These are phyloP conservation scores for Neurospora sp. DNA, from an alignment of 2,329 filamentous ascomycete species.

Conservation along the genomic window DNA sequence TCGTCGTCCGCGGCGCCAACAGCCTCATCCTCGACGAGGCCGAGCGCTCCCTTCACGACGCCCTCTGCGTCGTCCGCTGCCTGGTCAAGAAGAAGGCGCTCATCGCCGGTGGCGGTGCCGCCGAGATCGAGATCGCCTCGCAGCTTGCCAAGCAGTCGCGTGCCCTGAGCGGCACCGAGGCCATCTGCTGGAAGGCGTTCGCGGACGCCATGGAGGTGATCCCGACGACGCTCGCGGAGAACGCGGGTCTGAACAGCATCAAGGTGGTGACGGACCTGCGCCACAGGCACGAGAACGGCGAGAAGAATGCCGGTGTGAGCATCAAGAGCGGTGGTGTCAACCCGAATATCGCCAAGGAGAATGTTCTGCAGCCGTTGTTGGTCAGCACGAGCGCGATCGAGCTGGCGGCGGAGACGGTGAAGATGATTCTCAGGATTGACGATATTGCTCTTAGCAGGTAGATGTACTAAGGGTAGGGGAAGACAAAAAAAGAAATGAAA, in stretches of 20 bases:
- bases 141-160: constrained; percentile 75
- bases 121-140: constrained; percentile 92
- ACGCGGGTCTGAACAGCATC: constrained; percentile 95
- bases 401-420: constrained; percentile 94
- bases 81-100: constrained; percentile 99
- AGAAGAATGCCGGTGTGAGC: constrained; percentile 93
- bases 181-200: constrained; percentile 98
- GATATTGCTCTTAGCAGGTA: constrained; percentile 57
- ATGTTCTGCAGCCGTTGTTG: constrained; percentile 88
- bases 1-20: constrained; percentile 92
- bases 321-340: constrained; percentile 97
- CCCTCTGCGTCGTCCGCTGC: constrained; percentile 93
- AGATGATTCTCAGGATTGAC: constrained; percentile 72
- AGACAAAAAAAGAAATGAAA: not conserved
- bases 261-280: constrained; percentile 95
- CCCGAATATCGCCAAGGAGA: constrained; percentile 92
- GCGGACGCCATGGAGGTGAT: constrained; percentile 96
- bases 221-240: constrained; percentile 92
- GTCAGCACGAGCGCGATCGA: constrained; percentile 98
- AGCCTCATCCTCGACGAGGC: constrained; percentile 91
- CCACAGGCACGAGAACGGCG: constrained; percentile 87
- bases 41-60: constrained; percentile 92
- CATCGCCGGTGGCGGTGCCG: constrained; percentile 90
- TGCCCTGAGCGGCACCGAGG: constrained; percentile 79
- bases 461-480: constrained; percentile 3